Conservation (phyloP, 768 basidiomycete species). For the Ramaria rubella region DNA sequence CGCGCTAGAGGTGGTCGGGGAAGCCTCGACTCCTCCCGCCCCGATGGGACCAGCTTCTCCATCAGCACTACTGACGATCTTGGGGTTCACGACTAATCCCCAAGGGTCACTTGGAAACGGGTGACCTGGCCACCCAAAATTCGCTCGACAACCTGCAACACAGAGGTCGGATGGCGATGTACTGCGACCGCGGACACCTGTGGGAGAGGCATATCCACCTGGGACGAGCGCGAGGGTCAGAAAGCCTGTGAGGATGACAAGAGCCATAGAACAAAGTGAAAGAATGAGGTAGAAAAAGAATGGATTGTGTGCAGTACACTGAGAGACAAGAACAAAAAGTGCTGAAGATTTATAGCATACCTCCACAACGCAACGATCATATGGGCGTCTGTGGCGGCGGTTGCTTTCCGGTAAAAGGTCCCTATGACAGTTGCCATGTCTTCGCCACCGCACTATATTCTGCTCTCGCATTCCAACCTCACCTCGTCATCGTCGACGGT, state of each 20-base stretch:
- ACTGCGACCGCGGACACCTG: slow-evolving; percentile 30
- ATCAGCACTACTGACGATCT: background rate
- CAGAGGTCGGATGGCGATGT: slow-evolving; percentile 29
- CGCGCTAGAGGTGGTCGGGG: no score
- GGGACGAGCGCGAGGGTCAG: slow-evolving; percentile 24
- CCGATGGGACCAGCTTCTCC: no score
- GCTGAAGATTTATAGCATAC: no score
- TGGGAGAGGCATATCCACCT: slow-evolving; percentile 38
- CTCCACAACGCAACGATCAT: background rate
- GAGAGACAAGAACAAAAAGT: no score
- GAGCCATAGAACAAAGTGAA: background rate
- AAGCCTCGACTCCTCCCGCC: no score
- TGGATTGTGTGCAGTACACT: slow-evolving; percentile 18
- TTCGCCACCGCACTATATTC: slow-evolving; percentile 57
- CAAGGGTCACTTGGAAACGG: slow-evolving; percentile 51
- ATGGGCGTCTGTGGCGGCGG: background rate
- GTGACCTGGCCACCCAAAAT: slow-evolving; percentile 42
- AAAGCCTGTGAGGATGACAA: slow-evolving; percentile 24
- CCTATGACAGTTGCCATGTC: slow-evolving; percentile 1
- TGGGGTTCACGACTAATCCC: slow-evolving; percentile 43
- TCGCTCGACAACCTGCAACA: slow-evolving; percentile 32
- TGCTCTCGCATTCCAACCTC: slow-evolving; percentile 53
- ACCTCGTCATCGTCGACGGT: slow-evolving; percentile 31
- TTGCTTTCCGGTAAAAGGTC: background rate
- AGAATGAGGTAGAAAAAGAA: slow-evolving; percentile 24